These are phyloP conservation scores for Pythium phragmiticola DNA, from an alignment of 352 stramenopile genomes.

Conservation along the genomic window DNA sequence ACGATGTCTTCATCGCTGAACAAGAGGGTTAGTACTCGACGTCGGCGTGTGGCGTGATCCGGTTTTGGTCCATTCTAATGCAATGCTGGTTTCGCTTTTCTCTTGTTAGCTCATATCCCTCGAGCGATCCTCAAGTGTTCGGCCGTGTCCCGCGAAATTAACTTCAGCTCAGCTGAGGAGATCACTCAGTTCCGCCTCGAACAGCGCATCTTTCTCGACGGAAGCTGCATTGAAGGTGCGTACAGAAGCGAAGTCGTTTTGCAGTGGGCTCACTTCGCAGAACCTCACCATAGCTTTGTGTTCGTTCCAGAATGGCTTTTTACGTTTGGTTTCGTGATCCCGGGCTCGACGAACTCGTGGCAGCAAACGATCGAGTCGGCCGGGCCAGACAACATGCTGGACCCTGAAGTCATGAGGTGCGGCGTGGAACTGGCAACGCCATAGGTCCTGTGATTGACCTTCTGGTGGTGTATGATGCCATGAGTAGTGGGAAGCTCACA, in stretches of 20 bases:
- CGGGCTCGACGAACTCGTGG: conserved; percentile 94
- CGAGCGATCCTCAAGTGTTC: conserved; percentile 85
- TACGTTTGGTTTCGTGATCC: conserved; percentile 95
- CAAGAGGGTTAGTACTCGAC: conserved; percentile 51
- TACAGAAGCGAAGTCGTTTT: neutral
- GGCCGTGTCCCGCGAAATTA: conserved; percentile 92
- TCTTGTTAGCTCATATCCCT: conserved; percentile 61
- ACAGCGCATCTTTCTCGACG: conserved; percentile 88
- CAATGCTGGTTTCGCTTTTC: neutral
- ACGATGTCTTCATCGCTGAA: conserved; percentile 66
- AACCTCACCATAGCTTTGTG: neutral
- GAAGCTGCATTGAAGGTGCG: conserved; percentile 89
- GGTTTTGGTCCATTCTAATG: neutral
- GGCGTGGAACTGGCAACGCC: neutral
- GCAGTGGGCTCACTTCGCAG: neutral
- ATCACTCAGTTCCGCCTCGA: conserved; percentile 92
- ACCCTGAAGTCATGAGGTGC: conserved; percentile 79
- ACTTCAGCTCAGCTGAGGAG: conserved; percentile 89
- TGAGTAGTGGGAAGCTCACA: conserved; percentile 83
- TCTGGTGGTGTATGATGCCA: neutral
- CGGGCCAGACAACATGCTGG: conserved; percentile 86
- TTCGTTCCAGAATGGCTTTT: conserved; percentile 91
- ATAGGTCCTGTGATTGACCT: neutral
- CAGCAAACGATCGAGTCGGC: conserved; percentile 94
- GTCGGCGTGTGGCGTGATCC: neutral